Percentiles rank a stretch among this genome's conserved stretches.
Conservation (phyloP, 768 basidiomycete genomes). For the button mushroom (Agaricus bisporus) region DNA sequence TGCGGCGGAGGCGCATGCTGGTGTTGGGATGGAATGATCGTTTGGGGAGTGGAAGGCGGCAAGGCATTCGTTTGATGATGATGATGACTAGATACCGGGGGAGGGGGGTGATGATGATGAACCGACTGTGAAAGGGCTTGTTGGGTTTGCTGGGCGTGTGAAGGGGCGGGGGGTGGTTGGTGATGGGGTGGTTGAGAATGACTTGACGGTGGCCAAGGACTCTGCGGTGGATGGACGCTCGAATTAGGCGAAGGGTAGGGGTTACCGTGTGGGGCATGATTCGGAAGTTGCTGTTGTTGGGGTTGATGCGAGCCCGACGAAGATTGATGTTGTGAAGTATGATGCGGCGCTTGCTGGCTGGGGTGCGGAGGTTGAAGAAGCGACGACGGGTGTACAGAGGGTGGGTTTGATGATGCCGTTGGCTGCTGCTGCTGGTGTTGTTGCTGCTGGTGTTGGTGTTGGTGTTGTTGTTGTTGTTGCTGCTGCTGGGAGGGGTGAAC, state of each 20-base stretch:
- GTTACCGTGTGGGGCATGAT: slow-evolving; percentile 7
- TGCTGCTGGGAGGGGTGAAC: slow-evolving; percentile 26
- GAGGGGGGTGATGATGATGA: slow-evolving; percentile 26
- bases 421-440: slow-evolving; percentile 8
- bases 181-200: slow-evolving; percentile 34
- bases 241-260: slow-evolving; percentile 10
- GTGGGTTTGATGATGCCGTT: not conserved
- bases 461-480: slow-evolving; percentile 4
- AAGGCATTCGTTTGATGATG: slow-evolving; percentile 36
- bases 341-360: not conserved
- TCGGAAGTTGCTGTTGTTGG: slow-evolving; percentile 6
- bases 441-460: slow-evolving; percentile 9
- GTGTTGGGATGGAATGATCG: slow-evolving; percentile 25
- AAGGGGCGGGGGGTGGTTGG: slow-evolving; percentile 19
- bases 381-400: slow-evolving; percentile 3
- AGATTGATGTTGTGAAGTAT: slow-evolving; percentile 3
- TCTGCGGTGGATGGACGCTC: slow-evolving; percentile 8
- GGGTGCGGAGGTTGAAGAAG: slow-evolving; percentile 4
- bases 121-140: slow-evolving; percentile 28
- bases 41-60: slow-evolving; percentile 32
- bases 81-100: slow-evolving; percentile 18
- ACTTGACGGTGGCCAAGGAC: slow-evolving; percentile 3
- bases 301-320: slow-evolving; percentile 1
- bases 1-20: slow-evolving; percentile 14
- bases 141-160: slow-evolving; percentile 25